A percentile compares a stretch with the other conserved stretches of the same genome.
These are phyloP conservation scores for Pleurotus pulmonarius DNA, from an alignment of 768 basidiomycete genomes.

Conservation along the genomic window DNA sequence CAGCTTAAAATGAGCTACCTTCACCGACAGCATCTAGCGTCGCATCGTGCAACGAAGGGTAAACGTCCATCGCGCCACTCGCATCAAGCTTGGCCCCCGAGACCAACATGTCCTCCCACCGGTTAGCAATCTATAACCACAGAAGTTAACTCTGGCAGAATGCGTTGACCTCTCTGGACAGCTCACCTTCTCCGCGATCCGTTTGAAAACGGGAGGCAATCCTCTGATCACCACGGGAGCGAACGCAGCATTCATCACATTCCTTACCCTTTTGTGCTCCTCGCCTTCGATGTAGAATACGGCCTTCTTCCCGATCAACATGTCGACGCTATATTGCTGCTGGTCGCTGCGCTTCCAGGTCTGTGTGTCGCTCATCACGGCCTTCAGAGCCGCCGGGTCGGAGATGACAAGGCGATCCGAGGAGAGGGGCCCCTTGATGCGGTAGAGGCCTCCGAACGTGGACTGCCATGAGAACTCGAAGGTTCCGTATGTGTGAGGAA, in stretches of 20 bases:
- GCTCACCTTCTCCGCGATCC: slow-evolving; percentile 9
- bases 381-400: slow-evolving; percentile 7
- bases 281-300: slow-evolving; percentile 7
- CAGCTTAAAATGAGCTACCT: slow-evolving; percentile 4
- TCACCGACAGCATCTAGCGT: slow-evolving; percentile 7
- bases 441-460: slow-evolving; percentile 9
- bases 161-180: neutral
- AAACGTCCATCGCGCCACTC: slow-evolving; percentile 7
- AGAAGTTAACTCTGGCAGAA: neutral
- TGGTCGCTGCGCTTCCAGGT: neutral
- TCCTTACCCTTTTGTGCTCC: slow-evolving; percentile 8
- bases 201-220: slow-evolving; percentile 2
- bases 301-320: slow-evolving; percentile 7
- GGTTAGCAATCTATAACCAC: slow-evolving; percentile 1
- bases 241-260: slow-evolving; percentile 13
- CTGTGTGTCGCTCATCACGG: slow-evolving; percentile 7
- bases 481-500: slow-evolving; percentile 9
- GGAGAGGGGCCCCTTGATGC: slow-evolving; percentile 10
- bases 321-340: slow-evolving; percentile 9
- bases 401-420: slow-evolving; percentile 10
- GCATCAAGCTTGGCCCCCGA: slow-evolving; percentile 3
- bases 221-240: slow-evolving; percentile 10
- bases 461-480: slow-evolving; percentile 13
- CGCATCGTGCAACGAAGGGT: slow-evolving; percentile 5
- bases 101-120: slow-evolving; percentile 6